Evolutionary conservation across 768 basidiomycete genomes (phyloP).

Genomic region (Dictyophora rubrovolvata): DNA sequence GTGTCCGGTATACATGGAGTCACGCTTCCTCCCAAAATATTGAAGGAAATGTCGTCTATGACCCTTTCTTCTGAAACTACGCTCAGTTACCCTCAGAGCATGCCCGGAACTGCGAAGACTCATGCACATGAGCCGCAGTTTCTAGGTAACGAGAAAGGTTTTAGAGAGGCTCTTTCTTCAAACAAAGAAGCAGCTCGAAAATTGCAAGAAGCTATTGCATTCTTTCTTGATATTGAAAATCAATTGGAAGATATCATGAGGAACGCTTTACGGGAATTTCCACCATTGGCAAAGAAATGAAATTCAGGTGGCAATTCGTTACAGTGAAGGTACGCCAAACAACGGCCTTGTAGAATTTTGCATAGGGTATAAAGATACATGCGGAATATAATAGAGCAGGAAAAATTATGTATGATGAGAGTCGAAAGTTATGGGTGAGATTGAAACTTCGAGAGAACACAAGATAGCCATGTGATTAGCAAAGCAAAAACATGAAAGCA

Average conservation of each 20-base stretch:
- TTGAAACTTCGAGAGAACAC: too few relatives aligned
- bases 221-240: slow-evolving; percentile 26
- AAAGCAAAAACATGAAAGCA: too few relatives aligned
- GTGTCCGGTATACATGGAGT: background rate
- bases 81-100: background rate
- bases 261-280: slow-evolving; percentile 1
- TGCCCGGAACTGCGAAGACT: slow-evolving; percentile 2
- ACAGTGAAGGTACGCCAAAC: too few relatives aligned
- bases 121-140: slow-evolving; percentile 24
- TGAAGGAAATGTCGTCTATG: slow-evolving; percentile 32
- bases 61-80: slow-evolving; percentile 17
- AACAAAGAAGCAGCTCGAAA: slow-evolving; percentile 33
- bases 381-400: too few relatives aligned
- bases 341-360: too few relatives aligned
- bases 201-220: slow-evolving; percentile 33
- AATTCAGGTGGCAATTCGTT: too few relatives aligned
- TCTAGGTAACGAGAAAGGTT: slow-evolving; percentile 22
- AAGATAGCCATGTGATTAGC: too few relatives aligned
- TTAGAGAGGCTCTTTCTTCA: slow-evolving; percentile 26
- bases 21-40: background rate
- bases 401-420: too few relatives aligned
- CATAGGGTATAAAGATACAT: too few relatives aligned
- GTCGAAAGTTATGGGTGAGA: too few relatives aligned
- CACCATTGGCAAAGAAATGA: too few relatives aligned
- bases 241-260: slow-evolving; percentile 31